Percentiles rank a stretch among this genome's conserved stretches.
Conservation (phyloP, 176 grass and related monocot species). For the Alopecurus myosuroides region DNA sequence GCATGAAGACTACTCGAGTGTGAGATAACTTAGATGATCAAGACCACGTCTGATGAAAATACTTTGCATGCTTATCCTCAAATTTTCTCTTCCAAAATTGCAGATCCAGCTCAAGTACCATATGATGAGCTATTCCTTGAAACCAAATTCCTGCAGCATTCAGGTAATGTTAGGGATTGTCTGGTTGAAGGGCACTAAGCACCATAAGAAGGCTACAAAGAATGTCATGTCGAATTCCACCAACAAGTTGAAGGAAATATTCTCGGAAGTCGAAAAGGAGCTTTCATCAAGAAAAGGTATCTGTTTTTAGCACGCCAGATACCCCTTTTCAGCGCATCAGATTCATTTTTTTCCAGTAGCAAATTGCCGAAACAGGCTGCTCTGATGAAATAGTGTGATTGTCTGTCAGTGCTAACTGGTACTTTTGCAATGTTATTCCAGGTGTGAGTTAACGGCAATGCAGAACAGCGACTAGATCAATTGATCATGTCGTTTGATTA, state of each 20-base stretch:
- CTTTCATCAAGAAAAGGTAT: slow-evolving; percentile 48
- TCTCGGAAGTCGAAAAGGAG: slow-evolving; percentile 65
- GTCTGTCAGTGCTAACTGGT: background rate
- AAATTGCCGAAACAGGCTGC: background rate
- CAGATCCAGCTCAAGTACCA: slow-evolving; percentile 91
- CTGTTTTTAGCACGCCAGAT: background rate
- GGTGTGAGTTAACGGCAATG: slow-evolving; percentile 16
- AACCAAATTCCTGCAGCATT: slow-evolving; percentile 56
- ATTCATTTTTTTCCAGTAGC: background rate
- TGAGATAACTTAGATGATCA: slow-evolving; percentile 46
- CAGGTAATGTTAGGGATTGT: slow-evolving; percentile 67
- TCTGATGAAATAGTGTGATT: background rate
- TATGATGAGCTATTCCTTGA: slow-evolving; percentile 56
- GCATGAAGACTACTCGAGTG: slow-evolving; percentile 68
- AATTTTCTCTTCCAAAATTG: slow-evolving; percentile 23
- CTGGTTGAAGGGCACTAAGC: slow-evolving; percentile 77
- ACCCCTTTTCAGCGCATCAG: background rate
- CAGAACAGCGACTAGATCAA: background rate
- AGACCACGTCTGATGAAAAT: slow-evolving; percentile 12
- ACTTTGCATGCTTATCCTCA: slow-evolving; percentile 16
- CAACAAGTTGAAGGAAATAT: slow-evolving; percentile 63
- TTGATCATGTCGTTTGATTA: background rate
- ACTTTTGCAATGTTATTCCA: slow-evolving; percentile 25
- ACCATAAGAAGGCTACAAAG: slow-evolving; percentile 71
- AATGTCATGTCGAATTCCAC: slow-evolving; percentile 53